Evolutionary conservation across 768 basidiomycete species (phyloP).

Genomic region (Hortiboletus flavorubellus): DNA sequence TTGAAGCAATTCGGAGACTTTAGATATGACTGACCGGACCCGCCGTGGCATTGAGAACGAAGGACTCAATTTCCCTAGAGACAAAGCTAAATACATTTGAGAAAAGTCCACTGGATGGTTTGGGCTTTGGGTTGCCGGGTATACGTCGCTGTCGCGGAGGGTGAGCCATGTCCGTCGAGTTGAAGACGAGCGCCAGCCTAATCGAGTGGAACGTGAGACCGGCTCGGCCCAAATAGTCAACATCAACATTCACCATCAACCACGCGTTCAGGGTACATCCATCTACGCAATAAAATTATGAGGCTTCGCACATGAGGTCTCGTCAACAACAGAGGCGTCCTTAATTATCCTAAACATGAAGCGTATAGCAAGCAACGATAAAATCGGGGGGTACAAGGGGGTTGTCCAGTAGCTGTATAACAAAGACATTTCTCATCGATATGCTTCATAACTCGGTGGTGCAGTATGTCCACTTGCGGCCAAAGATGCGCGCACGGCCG

Average conservation of each 20-base stretch:
- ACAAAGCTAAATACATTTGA: slow-evolving; percentile 69
- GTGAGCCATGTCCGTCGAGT: slow-evolving; percentile 9
- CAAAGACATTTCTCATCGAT: slow-evolving; percentile 35
- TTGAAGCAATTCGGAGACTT: not conserved
- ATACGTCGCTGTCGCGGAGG: slow-evolving; percentile 4
- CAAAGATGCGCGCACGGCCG: slow-evolving; percentile 68
- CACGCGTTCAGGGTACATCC: slow-evolving; percentile 14
- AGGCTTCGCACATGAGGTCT: not conserved
- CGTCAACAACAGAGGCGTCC: slow-evolving; percentile 11
- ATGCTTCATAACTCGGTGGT: slow-evolving; percentile 54
- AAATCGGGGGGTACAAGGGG: slow-evolving; percentile 14
- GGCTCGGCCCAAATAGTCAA: slow-evolving; percentile 9
- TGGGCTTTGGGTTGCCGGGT: not conserved
- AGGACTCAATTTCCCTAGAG: slow-evolving; percentile 66
- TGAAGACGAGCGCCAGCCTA: not conserved
- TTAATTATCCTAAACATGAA: slow-evolving; percentile 8
- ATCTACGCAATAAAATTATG: slow-evolving; percentile 11
- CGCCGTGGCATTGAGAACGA: slow-evolving; percentile 62
- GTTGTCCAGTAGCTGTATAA: slow-evolving; percentile 1
- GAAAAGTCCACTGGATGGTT: slow-evolving; percentile 40
- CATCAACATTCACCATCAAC: slow-evolving; percentile 1
- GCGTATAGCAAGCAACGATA: slow-evolving; percentile 2
- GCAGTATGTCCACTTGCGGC: slow-evolving; percentile 28
- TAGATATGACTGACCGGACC: slow-evolving; percentile 15
- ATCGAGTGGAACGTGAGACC: slow-evolving; percentile 22